phyloP scores from a whole-genome alignment of 352 stramenopile genomes.

The Albugo laibachii region DNA sequence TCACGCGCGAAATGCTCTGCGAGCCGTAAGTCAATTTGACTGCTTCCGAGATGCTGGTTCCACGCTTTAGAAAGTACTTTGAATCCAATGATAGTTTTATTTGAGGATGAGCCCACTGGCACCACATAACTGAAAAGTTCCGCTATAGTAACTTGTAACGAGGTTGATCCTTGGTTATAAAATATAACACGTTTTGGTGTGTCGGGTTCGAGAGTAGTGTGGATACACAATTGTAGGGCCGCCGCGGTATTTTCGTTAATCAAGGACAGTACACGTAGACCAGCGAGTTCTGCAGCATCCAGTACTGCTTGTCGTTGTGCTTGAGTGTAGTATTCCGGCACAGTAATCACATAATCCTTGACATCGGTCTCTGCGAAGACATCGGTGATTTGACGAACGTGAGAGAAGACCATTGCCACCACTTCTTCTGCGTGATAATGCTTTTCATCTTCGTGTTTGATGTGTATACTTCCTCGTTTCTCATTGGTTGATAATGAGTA shows the following conservation, averaged over 20 bases:
- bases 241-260: slow-evolving; percentile 98
- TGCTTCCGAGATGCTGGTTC: slow-evolving; percentile 84
- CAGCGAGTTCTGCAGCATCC: slow-evolving; percentile 87
- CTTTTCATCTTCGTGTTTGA: slow-evolving; percentile 29
- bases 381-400: slow-evolving; percentile 72
- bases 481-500: slow-evolving; percentile 69
- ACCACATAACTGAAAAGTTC: slow-evolving; percentile 72
- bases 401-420: slow-evolving; percentile 89
- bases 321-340: slow-evolving; percentile 91
- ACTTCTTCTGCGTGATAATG: slow-evolving; percentile 88
- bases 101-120: slow-evolving; percentile 80
- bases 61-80: slow-evolving; percentile 87
- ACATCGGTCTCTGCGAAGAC: slow-evolving; percentile 48
- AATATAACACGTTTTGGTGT: slow-evolving; percentile 78
- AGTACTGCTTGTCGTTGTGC: slow-evolving; percentile 86
- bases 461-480: slow-evolving; percentile 39
- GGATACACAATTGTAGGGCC: slow-evolving; percentile 89
- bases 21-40: slow-evolving; percentile 84
- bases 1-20: slow-evolving; percentile 85
- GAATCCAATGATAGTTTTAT: slow-evolving; percentile 83
- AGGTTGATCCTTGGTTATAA: slow-evolving; percentile 95
- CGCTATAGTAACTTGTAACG: slow-evolving; percentile 77
- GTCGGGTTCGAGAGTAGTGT: slow-evolving; percentile 77
- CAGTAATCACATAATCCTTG: slow-evolving; percentile 91
- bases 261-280: slow-evolving; percentile 88